phyloP scores from a whole-genome alignment of 2,329 filamentous ascomycete species.

The Stromatinia cepivora region DNA sequence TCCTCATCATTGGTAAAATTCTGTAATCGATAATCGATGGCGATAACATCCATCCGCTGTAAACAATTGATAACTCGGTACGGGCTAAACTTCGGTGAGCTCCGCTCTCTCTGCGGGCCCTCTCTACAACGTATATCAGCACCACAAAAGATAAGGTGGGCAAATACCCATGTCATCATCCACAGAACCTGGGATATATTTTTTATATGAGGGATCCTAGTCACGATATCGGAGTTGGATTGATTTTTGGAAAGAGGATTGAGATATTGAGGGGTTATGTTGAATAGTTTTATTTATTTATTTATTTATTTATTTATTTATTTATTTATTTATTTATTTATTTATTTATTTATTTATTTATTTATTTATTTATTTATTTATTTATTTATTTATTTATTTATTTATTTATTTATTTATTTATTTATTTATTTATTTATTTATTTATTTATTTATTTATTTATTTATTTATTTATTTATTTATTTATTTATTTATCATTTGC shows the following conservation, averaged over 20 bases:
- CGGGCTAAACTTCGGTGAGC: no score
- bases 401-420: neutral
- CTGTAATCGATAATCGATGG: no score
- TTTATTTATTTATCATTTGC: neutral
- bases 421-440: neutral
- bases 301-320: neutral
- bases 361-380: neutral
- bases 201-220: neutral
- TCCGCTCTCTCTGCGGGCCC: no score
- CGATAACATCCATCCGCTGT: no score
- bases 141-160: no score
- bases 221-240: constrained; percentile 6
- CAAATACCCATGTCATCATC: no score
- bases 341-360: neutral
- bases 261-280: no score
- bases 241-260: neutral
- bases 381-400: neutral
- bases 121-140: no score
- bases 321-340: neutral
- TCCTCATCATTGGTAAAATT: no score
- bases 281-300: neutral
- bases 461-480: no score
- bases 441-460: neutral
- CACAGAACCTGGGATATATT: neutral
- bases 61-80: no score